Evolutionary conservation across 2,329 filamentous ascomycete species (phyloP).

Genomic region (Calonectria ilicicola): DNA sequence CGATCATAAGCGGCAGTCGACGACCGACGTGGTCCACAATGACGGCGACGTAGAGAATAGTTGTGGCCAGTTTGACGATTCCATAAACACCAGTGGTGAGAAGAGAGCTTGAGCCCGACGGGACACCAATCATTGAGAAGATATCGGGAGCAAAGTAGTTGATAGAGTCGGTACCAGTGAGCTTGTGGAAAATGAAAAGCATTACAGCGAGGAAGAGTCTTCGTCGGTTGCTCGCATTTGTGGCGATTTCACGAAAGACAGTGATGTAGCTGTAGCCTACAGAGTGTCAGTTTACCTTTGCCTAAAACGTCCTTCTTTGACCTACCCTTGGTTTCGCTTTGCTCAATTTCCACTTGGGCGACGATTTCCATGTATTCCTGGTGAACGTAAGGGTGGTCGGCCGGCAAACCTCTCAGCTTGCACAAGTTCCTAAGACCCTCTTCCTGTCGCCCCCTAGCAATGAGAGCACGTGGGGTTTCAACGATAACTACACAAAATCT

Average conservation of each 20-base stretch:
- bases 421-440: conserved; percentile 51
- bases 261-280: conserved; percentile 24
- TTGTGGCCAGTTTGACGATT: conserved; percentile 39
- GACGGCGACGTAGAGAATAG: conserved; percentile 45
- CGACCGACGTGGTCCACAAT: conserved; percentile 46
- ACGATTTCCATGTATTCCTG: conserved; percentile 48
- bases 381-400: conserved; percentile 52
- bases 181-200: conserved; percentile 34
- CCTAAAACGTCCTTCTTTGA: not conserved
- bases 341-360: conserved; percentile 36
- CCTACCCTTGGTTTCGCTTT: conserved; percentile 14
- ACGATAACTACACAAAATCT: not conserved
- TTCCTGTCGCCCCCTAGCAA: conserved; percentile 50
- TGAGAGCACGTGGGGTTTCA: conserved; percentile 42
- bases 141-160: conserved; percentile 37
- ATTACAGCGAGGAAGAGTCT: conserved; percentile 41
- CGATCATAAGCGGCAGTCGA: conserved; percentile 42
- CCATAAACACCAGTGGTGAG: conserved; percentile 42
- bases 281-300: not conserved
- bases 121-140: conserved; percentile 36
- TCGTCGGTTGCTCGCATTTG: conserved; percentile 37
- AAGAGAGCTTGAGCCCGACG: conserved; percentile 31
- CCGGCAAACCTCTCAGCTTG: conserved; percentile 52
- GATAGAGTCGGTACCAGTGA: conserved; percentile 32
- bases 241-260: conserved; percentile 32